These are phyloP conservation scores for Cladochytrium replicatum DNA, from an alignment of 192 early-diverging fungal species.

Conservation along the genomic window DNA sequence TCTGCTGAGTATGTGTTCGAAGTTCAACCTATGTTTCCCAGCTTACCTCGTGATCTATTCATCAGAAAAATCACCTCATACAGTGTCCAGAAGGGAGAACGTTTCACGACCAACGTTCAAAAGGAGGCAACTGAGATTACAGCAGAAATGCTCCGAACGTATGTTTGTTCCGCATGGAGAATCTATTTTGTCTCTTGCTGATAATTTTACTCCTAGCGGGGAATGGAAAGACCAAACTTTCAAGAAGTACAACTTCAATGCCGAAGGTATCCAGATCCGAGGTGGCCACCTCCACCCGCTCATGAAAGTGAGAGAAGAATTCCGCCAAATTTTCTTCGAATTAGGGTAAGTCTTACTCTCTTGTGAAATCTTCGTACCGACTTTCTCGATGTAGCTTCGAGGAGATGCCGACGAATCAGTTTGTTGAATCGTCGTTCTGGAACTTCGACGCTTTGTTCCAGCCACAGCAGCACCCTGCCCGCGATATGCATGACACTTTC, in stretches of 20 bases:
- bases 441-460: slow-evolving; percentile 99
- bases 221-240: slow-evolving; percentile 91
- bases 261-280: slow-evolving; percentile 64
- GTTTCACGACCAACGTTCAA: slow-evolving; percentile 75
- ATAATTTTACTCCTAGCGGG: slow-evolving; percentile 64
- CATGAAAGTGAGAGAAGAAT: slow-evolving; percentile 98
- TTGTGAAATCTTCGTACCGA: background rate
- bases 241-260: slow-evolving; percentile 99
- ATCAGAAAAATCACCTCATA: slow-evolving; percentile 57
- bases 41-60: no score
- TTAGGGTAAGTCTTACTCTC: slow-evolving; percentile 55
- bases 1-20: slow-evolving; percentile 18
- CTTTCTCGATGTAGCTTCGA: slow-evolving; percentile 48
- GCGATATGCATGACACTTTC: slow-evolving; percentile 52
- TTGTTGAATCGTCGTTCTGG: slow-evolving; percentile 98
- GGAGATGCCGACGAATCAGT: slow-evolving; percentile 98
- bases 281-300: slow-evolving; percentile 94
- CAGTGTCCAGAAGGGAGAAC: slow-evolving; percentile 71
- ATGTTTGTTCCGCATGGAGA: background rate
- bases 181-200: background rate
- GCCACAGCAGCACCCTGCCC: slow-evolving; percentile 93
- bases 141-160: slow-evolving; percentile 77
- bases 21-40: background rate
- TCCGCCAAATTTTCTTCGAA: slow-evolving; percentile 98
- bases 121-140: slow-evolving; percentile 95